Evolutionary conservation across 2,329 filamentous ascomycete species (phyloP).

Genomic region (Trichoderma brevicompactum): DNA sequence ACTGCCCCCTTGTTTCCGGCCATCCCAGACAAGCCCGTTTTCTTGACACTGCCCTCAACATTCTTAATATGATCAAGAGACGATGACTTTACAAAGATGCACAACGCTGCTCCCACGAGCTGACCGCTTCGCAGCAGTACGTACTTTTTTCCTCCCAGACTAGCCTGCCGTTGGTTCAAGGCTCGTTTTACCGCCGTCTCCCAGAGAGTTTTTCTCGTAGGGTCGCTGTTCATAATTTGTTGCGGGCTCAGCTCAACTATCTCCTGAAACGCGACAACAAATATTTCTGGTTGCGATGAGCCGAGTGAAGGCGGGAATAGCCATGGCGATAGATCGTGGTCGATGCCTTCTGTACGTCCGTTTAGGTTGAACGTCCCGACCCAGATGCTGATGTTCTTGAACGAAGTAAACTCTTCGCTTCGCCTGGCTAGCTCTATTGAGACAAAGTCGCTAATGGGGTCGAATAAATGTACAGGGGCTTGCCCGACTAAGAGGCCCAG

Average conservation of each 20-base stretch:
- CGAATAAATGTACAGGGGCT: constrained; percentile 80
- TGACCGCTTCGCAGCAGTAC: constrained; percentile 90
- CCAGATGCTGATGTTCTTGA: constrained; percentile 75
- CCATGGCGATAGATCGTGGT: constrained; percentile 84
- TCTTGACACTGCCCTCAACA: constrained; percentile 94
- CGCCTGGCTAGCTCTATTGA: constrained; percentile 72
- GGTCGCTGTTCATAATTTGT: constrained; percentile 99
- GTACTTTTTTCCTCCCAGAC: constrained; percentile 74
- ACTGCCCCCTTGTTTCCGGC: constrained; percentile 98
- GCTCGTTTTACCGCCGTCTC: constrained; percentile 78
- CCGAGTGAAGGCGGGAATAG: constrained; percentile 67
- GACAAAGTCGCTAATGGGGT: constrained; percentile 93
- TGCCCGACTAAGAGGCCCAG: constrained; percentile 86
- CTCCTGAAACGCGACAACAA: constrained; percentile 93
- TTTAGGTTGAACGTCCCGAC: constrained; percentile 96
- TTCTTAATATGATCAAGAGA: constrained; percentile 85
- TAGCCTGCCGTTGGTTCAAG: constrained; percentile 72
- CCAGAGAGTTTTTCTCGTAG: constrained; percentile 82
- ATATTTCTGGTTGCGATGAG: constrained; percentile 75
- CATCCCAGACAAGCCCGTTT: constrained; percentile 92
- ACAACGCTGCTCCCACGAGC: constrained; percentile 89
- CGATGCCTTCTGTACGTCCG: constrained; percentile 76
- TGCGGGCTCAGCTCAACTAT: constrained; percentile 98
- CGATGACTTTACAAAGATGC: constrained; percentile 85
- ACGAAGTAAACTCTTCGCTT: constrained; percentile 74